Evolutionary conservation across 176 grass and related monocot genomes (phyloP).

Genomic region (Zoysia pacifica): DNA sequence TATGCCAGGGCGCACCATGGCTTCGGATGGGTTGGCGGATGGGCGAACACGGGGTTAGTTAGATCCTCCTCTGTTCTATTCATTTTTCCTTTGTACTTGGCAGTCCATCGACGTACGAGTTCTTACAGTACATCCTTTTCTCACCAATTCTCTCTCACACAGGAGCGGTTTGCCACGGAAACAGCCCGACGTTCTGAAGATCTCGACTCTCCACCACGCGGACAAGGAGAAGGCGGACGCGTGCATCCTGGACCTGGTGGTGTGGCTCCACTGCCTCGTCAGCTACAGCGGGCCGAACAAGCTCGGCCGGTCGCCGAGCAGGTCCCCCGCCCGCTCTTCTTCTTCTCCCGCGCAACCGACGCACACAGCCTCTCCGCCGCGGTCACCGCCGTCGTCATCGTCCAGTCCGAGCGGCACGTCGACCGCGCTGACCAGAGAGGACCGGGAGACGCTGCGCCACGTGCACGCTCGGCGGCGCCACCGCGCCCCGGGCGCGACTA

Average conservation of each 20-base stretch:
- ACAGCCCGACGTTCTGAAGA: slow-evolving; percentile 49
- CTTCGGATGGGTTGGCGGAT: slow-evolving; percentile 68
- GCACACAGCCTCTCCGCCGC: background rate
- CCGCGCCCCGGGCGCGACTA: background rate
- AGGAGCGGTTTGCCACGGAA: slow-evolving; percentile 51
- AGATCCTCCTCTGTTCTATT: background rate
- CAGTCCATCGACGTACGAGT: background rate
- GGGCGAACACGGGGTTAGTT: slow-evolving; percentile 61
- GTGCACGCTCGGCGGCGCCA: slow-evolving; percentile 34
- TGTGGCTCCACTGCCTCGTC: slow-evolving; percentile 80
- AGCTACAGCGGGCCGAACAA: slow-evolving; percentile 53
- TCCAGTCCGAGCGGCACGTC: background rate
- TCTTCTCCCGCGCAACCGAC: slow-evolving; percentile 23
- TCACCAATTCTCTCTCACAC: background rate
- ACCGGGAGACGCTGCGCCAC: slow-evolving; percentile 54
- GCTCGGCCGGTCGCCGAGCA: slow-evolving; percentile 47
- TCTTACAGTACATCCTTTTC: background rate
- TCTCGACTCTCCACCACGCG: slow-evolving; percentile 83
- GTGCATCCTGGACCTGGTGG: slow-evolving; percentile 68
- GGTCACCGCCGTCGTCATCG: background rate
- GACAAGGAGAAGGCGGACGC: slow-evolving; percentile 60
- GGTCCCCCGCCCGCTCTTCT: slow-evolving; percentile 40
- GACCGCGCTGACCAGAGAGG: slow-evolving; percentile 40
- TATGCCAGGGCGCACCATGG: slow-evolving; percentile 56
- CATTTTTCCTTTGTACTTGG: background rate